These are phyloP conservation scores for Phytophthora gonapodyides DNA, from an alignment of 352 stramenopile genomes.

Conservation along the genomic window DNA sequence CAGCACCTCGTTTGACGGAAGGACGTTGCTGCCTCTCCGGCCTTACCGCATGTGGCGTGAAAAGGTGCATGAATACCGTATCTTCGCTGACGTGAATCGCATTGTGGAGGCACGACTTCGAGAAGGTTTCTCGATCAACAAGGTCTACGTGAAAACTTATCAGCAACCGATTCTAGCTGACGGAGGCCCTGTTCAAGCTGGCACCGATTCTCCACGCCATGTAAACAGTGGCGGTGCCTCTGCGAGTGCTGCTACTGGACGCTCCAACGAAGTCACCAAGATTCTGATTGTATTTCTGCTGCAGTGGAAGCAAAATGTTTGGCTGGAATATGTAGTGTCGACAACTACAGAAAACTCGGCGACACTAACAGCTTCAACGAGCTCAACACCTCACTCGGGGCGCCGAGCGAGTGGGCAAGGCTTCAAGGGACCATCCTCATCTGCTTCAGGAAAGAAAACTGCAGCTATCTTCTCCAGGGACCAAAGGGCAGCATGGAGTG, in stretches of 20 bases:
- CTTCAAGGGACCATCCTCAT: conserved; percentile 22
- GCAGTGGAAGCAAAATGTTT: conserved; percentile 90
- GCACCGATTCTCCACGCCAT: conserved; percentile 11
- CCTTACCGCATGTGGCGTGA: conserved; percentile 88
- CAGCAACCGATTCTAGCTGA: conserved; percentile 34
- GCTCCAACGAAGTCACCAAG: conserved; percentile 52
- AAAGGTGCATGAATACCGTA: conserved; percentile 89
- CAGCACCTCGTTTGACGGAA: conserved; percentile 72
- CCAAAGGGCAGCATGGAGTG: conserved; percentile 55
- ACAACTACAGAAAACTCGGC: conserved; percentile 58
- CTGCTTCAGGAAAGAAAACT: conserved; percentile 35
- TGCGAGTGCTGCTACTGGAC: conserved; percentile 9
- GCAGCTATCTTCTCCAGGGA: conserved; percentile 44
- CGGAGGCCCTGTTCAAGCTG: conserved; percentile 5
- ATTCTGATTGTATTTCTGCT: conserved; percentile 84
- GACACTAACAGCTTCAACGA: conserved; percentile 6
- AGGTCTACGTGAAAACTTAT: conserved; percentile 67
- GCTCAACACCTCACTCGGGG: conserved; percentile 7
- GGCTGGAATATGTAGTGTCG: conserved; percentile 87
- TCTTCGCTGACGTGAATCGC: conserved; percentile 77
- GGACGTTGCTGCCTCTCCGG: conserved; percentile 63
- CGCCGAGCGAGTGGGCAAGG: conserved; percentile 33
- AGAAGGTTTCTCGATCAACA: conserved; percentile 88
- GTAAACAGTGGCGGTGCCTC: conserved; percentile 8
- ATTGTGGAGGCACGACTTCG: conserved; percentile 82